Evolutionary conservation across 1,284 basidiomycete genomes (phyloP).

Genomic region (Limonomyces culmigenus): DNA sequence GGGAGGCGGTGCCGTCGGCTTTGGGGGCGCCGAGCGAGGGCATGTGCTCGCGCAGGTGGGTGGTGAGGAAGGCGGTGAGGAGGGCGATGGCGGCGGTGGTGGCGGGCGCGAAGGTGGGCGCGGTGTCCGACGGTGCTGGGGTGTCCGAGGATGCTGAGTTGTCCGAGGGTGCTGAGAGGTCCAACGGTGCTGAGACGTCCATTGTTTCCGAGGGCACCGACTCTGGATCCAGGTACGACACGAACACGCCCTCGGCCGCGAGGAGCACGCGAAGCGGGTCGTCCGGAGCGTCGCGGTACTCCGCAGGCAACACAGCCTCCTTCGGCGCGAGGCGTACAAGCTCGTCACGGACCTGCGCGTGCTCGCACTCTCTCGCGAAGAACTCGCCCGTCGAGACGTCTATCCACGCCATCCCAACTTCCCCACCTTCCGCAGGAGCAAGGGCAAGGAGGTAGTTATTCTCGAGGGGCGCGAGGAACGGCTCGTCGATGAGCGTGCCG

Average conservation of each 20-base stretch:
- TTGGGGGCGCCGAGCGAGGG: constrained; percentile 44
- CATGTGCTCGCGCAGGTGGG: constrained; percentile 68
- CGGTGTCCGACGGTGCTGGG: constrained; percentile 8
- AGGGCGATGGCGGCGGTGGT: constrained; percentile 50
- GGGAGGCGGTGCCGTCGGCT: constrained; percentile 34
- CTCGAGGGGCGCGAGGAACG: constrained; percentile 69
- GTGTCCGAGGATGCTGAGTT: no score
- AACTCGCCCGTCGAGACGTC: constrained; percentile 94
- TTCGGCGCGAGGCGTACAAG: constrained; percentile 69
- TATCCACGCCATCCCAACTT: constrained; percentile 70
- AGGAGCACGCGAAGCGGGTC: constrained; percentile 31
- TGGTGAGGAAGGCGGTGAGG: constrained; percentile 53
- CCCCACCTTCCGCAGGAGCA: constrained; percentile 8
- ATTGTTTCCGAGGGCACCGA: no score
- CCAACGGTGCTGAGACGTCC: constrained; percentile 6
- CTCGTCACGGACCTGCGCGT: constrained; percentile 59
- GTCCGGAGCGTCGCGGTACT: constrained; percentile 17
- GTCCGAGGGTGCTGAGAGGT: no score
- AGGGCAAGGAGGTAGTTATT: constrained; percentile 82
- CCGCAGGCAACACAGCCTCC: constrained; percentile 60
- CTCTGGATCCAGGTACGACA: constrained; percentile 35
- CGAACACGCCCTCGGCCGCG: constrained; percentile 30
- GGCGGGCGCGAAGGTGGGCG: no score
- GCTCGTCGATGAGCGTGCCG: constrained; percentile 82
- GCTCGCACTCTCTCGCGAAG: constrained; percentile 49